Conservation (phyloP, 1,284 basidiomycete genomes). For the Microbotryum silenes-acaulis region DNA sequence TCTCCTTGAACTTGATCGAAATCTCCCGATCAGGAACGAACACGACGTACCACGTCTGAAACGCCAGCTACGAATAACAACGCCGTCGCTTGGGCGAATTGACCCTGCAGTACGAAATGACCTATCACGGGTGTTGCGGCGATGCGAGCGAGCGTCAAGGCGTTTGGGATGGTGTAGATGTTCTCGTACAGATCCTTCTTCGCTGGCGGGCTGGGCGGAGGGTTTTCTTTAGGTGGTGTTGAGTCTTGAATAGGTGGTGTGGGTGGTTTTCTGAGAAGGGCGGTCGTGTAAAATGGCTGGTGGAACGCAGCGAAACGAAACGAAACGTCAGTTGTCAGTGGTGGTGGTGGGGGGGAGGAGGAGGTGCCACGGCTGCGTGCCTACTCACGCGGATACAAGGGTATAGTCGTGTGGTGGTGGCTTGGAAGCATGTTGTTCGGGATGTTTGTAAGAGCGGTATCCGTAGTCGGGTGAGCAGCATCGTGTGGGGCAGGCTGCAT, state of each 20-base stretch:
- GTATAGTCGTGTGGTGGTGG: too few relatives aligned
- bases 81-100: conserved; percentile 69
- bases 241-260: conserved; percentile 1
- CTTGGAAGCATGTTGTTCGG: too few relatives aligned
- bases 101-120: conserved; percentile 78
- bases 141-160: conserved; percentile 80
- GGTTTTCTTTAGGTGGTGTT: conserved; percentile 3
- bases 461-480: too few relatives aligned
- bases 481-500: too few relatives aligned
- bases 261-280: neutral
- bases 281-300: neutral
- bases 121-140: conserved; percentile 80
- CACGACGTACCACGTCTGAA: conserved; percentile 68
- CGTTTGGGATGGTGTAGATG: conserved; percentile 89
- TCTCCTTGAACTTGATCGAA: neutral
- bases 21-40: neutral
- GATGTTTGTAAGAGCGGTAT: too few relatives aligned
- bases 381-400: too few relatives aligned
- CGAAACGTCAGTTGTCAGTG: neutral
- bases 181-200: conserved; percentile 58
- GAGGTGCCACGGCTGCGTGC: neutral
- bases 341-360: neutral
- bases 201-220: conserved; percentile 17
- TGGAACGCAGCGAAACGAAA: neutral
- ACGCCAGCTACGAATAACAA: conserved; percentile 80